Conservation (phyloP, 768 basidiomycete genomes). For the Tubosaeta brunneosetosa region DNA sequence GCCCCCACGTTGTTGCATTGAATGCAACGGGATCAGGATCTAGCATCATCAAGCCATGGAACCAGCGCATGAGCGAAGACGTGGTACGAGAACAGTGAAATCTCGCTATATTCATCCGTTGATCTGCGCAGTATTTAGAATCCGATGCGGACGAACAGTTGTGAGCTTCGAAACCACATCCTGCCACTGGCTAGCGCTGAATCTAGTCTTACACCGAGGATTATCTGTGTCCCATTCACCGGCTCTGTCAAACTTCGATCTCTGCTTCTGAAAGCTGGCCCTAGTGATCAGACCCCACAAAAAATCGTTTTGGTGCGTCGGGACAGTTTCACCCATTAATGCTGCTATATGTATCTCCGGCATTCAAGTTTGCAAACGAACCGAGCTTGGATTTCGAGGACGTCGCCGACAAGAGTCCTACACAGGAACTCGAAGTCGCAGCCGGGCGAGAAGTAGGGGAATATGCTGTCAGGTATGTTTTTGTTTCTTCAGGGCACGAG, state of each 20-base stretch:
- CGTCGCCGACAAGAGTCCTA: slow-evolving; percentile 51
- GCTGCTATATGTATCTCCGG: neutral
- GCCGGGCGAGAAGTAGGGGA: slow-evolving; percentile 76
- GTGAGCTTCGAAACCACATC: slow-evolving; percentile 37
- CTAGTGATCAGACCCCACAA: slow-evolving; percentile 69
- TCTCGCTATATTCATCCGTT: slow-evolving; percentile 1
- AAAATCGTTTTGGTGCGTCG: slow-evolving; percentile 63
- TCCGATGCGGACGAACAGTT: slow-evolving; percentile 91
- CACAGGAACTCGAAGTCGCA: slow-evolving; percentile 70
- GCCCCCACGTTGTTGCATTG: slow-evolving; percentile 72
- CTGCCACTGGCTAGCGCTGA: slow-evolving; percentile 1
- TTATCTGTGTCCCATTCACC: slow-evolving; percentile 82
- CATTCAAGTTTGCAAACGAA: slow-evolving; percentile 63
- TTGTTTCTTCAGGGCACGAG: neutral
- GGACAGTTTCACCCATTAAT: neutral
- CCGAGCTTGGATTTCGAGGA: slow-evolving; percentile 82
- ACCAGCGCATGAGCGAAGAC: slow-evolving; percentile 65
- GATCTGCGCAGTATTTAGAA: slow-evolving; percentile 59
- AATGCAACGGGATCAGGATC: slow-evolving; percentile 55
- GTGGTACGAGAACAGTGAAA: slow-evolving; percentile 41
- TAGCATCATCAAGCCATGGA: slow-evolving; percentile 83
- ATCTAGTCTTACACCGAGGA: slow-evolving; percentile 40
- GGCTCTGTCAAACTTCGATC: slow-evolving; percentile 81
- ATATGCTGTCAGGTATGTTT: slow-evolving; percentile 71
- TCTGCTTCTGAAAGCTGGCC: slow-evolving; percentile 80